Evolutionary conservation across 768 basidiomycete species (phyloP).

Genomic region (Agaricus bisporus): DNA sequence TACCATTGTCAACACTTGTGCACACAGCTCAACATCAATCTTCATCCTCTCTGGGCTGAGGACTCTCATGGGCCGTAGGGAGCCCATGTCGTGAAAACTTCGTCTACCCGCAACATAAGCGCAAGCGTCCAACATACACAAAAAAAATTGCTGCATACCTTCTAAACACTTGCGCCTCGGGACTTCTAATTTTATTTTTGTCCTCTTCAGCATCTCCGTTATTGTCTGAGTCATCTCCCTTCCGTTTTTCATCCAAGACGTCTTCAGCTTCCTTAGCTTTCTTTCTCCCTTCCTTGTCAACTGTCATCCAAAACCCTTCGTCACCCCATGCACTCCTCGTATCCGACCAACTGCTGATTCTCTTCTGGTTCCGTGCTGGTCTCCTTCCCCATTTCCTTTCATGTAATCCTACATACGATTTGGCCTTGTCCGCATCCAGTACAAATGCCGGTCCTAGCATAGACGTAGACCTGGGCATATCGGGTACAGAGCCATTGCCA

Average conservation of each 20-base stretch:
- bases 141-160: constrained; percentile 18
- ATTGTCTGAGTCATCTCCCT: background rate
- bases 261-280: background rate
- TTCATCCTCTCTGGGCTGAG: constrained; percentile 61
- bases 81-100: constrained; percentile 58
- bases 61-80: constrained; percentile 41
- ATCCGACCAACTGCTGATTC: constrained; percentile 20
- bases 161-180: constrained; percentile 15
- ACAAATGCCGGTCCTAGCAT: constrained; percentile 3
- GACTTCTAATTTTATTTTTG: constrained; percentile 3
- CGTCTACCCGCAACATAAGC: constrained; percentile 25
- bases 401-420: background rate
- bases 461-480: background rate
- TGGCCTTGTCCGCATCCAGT: constrained; percentile 3
- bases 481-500: background rate
- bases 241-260: too few relatives aligned
- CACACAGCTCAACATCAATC: constrained; percentile 74
- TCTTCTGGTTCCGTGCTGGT: constrained; percentile 6
- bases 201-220: background rate
- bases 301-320: constrained; percentile 1
- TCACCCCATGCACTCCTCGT: constrained; percentile 16
- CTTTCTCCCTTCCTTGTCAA: background rate
- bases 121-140: background rate
- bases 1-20: constrained; percentile 63
- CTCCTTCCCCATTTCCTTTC: constrained; percentile 2